Evolutionary conservation across 83 land plant species (phyloP), one percentile per base, ranked within the genome.

Genomic region (Diphasiastrum complanatum): DNA sequence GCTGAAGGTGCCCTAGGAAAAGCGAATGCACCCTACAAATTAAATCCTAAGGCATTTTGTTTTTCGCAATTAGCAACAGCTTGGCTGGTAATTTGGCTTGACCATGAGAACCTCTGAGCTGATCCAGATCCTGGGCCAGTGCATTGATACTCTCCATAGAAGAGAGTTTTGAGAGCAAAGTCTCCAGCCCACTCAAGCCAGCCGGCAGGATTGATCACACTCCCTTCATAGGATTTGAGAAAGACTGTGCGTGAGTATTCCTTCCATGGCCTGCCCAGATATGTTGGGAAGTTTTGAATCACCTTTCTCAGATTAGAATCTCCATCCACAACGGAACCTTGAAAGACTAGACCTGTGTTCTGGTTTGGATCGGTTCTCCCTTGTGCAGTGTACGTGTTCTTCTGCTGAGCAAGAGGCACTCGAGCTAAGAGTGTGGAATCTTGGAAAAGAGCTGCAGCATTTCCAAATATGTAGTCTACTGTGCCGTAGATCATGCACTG

Each of bases 201-300:
- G 6, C 59, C 59, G 11, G 59, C 59, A 30, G 59, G 59, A 32
- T 55, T 25, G 19, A 55, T 32, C 34, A 55, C 59, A 30, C 27
- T 27, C 11, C 35, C 30, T 19, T 55, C 38, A 27, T 26, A 55
- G 1, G 35, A 55, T 11, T 32, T 55, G 30, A 55, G 34, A 30
- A 27, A 55, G 14, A 55, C 59, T 24, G 59, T 55, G 11, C 34
- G 30, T 12, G 59, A 55, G 34, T 55, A 55, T 27, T 55, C 59
- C 59, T 55, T 55, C 59, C 59, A 55, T 11, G 59, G 59, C 35
- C 59, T 55, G 11, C 59, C 59, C 8, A 55, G 59, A 19, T 55
- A 55, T 5, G 59, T 55, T 6, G 38, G 38, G 19, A 55, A 55
- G 14, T 19, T 55, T 16, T 30, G 35, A 12, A 27, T 55, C 35